Conservation (phyloP, 2,329 filamentous ascomycete species). For the Paramyrothecium sp. region DNA sequence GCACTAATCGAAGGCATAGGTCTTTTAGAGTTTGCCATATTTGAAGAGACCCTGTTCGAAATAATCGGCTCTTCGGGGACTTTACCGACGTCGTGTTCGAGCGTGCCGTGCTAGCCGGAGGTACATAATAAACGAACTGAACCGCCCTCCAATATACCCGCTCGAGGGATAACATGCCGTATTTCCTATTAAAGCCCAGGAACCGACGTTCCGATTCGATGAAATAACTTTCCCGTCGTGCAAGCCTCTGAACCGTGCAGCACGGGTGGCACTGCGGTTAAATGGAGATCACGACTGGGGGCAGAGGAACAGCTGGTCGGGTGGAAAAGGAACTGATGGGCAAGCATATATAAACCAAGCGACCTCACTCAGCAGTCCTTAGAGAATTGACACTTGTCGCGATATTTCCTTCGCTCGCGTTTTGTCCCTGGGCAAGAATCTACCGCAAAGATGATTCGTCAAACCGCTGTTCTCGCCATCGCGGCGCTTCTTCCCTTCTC, state of each 20-base stretch:
- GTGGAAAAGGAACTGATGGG: not conserved
- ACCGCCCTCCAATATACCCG: not conserved
- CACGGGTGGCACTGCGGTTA: not conserved
- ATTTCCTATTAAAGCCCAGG: not conserved
- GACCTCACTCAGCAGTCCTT: not conserved
- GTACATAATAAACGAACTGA: not conserved
- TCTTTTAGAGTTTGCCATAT: not conserved
- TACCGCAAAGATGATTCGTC: slow-evolving; percentile 20
- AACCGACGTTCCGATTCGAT: not conserved
- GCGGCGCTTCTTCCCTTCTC: slow-evolving; percentile 44
- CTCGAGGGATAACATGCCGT: not conserved
- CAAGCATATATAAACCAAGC: not conserved
- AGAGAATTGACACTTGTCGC: not conserved
- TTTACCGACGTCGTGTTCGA: not conserved
- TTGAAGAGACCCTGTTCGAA: not conserved
- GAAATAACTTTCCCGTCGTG: not conserved
- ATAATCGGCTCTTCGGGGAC: not conserved
- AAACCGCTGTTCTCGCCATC: slow-evolving; percentile 42
- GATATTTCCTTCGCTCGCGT: not conserved
- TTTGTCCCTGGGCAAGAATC: not conserved
- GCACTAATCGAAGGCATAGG: not conserved
- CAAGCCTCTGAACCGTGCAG: not conserved
- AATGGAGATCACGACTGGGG: not conserved
- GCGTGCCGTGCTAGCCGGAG: not conserved
- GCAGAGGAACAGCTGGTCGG: not conserved